Conservation (phyloP, 257 asterid genomes). For the Nicotiana tomentosiformis region DNA sequence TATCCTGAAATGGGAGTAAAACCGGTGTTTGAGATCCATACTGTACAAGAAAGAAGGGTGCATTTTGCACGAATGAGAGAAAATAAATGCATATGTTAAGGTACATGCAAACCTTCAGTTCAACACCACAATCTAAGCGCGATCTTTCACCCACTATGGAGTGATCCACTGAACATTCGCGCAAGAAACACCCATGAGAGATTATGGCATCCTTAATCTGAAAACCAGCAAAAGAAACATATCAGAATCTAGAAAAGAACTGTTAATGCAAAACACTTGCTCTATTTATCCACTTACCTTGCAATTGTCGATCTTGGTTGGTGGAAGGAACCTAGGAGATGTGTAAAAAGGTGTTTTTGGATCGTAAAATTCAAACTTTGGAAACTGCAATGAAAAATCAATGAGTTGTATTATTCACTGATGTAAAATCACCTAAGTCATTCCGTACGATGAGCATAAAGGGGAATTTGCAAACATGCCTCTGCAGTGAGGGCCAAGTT, state of each 20-base stretch:
- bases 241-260: not conserved
- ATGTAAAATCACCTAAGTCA: constrained; percentile 1
- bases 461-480: constrained; percentile 28
- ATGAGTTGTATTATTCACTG: not conserved
- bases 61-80: not conserved
- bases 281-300: constrained; percentile 34
- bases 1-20: constrained; percentile 42
- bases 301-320: constrained; percentile 83
- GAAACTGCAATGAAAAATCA: constrained; percentile 39
- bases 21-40: not conserved
- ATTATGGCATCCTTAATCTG: constrained; percentile 91
- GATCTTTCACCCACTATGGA: constrained; percentile 94
- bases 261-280: not conserved
- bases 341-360: constrained; percentile 93
- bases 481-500: constrained; percentile 79
- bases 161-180: constrained; percentile 76
- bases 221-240: constrained; percentile 4
- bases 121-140: constrained; percentile 84
- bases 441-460: not conserved
- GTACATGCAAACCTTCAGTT: constrained; percentile 52
- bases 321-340: constrained; percentile 93
- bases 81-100: not conserved
- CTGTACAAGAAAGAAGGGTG: not conserved
- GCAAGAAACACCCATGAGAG: constrained; percentile 92
- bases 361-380: constrained; percentile 82